These are phyloP conservation scores for Gentiana macrophylla DNA, from an alignment of 257 asterid genomes.

Conservation along the genomic window DNA sequence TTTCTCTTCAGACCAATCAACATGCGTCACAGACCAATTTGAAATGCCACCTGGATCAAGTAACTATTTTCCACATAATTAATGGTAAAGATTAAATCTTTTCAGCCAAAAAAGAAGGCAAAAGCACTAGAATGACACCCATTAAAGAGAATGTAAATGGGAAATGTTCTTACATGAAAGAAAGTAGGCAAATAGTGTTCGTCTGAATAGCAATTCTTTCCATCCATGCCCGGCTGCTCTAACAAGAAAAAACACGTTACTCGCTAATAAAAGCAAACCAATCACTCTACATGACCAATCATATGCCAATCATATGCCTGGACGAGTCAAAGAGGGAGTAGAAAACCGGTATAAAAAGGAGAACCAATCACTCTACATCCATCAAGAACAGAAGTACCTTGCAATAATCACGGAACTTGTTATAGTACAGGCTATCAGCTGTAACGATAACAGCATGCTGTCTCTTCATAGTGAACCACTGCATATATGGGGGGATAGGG, in stretches of 20 bases:
- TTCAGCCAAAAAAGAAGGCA: conserved; percentile 1
- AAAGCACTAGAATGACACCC: conserved; percentile 3
- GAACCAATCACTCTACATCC: too few species aligned
- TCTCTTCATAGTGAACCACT: conserved; percentile 99
- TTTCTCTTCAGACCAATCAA: conserved; percentile 88
- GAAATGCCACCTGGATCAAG: conserved; percentile 78
- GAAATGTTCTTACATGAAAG: conserved; percentile 53
- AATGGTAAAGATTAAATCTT: conserved; percentile 8
- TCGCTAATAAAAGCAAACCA: neutral
- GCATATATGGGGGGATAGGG: conserved; percentile 11
- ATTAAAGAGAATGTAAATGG: neutral
- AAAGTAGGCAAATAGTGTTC: conserved; percentile 94
- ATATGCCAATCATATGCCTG: too few species aligned
- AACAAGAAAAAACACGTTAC: conserved; percentile 25
- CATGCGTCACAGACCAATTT: conserved; percentile 83
- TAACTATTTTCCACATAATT: conserved; percentile 28
- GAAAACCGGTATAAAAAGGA: too few species aligned
- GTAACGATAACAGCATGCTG: conserved; percentile 69
- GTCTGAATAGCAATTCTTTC: conserved; percentile 90
- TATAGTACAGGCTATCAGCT: conserved; percentile 88
- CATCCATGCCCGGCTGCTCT: conserved; percentile 95
- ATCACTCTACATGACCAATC: neutral
- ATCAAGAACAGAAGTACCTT: conserved; percentile 31
- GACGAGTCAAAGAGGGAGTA: too few species aligned
- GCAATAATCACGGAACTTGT: conserved; percentile 86